Base-by-base conservation (phyloP, 1,139 yeast genomes). In the Pichia sp. region DNA sequence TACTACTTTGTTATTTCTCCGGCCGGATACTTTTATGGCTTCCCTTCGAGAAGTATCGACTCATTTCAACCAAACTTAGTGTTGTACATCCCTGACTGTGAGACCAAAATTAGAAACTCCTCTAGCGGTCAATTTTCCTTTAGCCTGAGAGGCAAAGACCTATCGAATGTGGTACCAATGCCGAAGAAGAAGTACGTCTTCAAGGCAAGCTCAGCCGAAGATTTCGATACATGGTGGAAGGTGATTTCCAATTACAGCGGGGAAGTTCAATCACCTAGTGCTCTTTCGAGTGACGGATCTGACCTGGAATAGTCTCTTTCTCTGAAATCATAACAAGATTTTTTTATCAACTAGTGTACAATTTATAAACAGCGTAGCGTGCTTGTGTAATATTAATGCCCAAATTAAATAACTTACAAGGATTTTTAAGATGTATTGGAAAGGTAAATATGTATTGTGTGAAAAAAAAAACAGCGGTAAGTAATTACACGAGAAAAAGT, bases 1-100 rank as follows among this genome's bases (percentile, higher is more conserved):
- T 75, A 72, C 62, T 78, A 71, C 64, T 78, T 70, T 61, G 82
- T 76, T 43, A 67, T 79, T 52, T 74, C 83, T 3, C 75, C 73
- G 26, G 59, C 78, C 1, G 69, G 74, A 36, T 77, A 70, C 64
- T 62, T 79, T 47, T 76, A 75, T 57, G 78, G 76, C 61, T 79
- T 75, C 67, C 73, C 73, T 57, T 69, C 78, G 13, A 70, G 73
- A 58, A 74, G 77, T 45, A 63, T 69, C 47, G 79, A 76, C 58
- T 69, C 78, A 8, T 57, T 59, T 29, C 68, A 68, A 16, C 82
- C 82, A 8, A 73, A 74, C 46, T 62, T 76, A 55, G 73, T 77
- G 38, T 62, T 79, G 31, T 78, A 73, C 59, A 63, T 79, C 49
- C 82, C 82, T 5, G 81, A 76, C 29, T 68, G 77, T 51, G 62